Base-by-base conservation (phyloP, 441 rosid species). In the Croton setiger region DNA sequence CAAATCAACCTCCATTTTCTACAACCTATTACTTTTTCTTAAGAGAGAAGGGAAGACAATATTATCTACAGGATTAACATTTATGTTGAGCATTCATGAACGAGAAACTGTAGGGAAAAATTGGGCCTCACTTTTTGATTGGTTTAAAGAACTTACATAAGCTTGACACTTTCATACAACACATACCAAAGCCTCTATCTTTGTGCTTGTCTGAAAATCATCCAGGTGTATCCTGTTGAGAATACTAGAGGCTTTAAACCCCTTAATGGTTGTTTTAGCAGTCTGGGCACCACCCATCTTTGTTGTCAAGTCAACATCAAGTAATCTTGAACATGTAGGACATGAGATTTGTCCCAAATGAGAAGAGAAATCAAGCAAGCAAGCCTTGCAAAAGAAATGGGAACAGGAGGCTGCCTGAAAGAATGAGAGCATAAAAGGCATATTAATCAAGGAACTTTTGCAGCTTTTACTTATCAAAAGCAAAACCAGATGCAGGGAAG, bases 161-260 rank as follows among this genome's bases (percentile, higher is more conserved):
- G 51, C 43, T 48, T 31, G 18, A 62, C 52, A 60, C 52, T 74
- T 70, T 68, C 47, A 52, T 68, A 58, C 5, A 73, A 51, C 17
- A 69, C 88, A 64, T 85, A 95, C 99, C 96, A 95, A 83, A 71
- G 99, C 99, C 79, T 95, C 99, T 68, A 95, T 92, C 83, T 95
- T 95, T 63, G 99, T 95, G 85, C 99, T 95, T n/a, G 98, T 86
- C 84, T 92, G 96, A 77, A 95, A 95, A 63, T 90, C 87, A 51
- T 84, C 78, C 43, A 95, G 80, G 67, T 83, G 82, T 70, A 95
- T 82, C 63, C 99, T 89, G 77, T 90, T 95, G 54, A 95, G 73
- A 78, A 95, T 92, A 82, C 98, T 92, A 21, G 97, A 76, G 70
- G 97, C 76, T 77, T 77, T 90, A 71, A 84, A 88, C 27, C 97